Percentiles rank a stretch among this genome's conserved stretches.
These are phyloP conservation scores for Stephania yunnanensis DNA, from an alignment of 164 flowering plant genomes.

Conservation along the genomic window DNA sequence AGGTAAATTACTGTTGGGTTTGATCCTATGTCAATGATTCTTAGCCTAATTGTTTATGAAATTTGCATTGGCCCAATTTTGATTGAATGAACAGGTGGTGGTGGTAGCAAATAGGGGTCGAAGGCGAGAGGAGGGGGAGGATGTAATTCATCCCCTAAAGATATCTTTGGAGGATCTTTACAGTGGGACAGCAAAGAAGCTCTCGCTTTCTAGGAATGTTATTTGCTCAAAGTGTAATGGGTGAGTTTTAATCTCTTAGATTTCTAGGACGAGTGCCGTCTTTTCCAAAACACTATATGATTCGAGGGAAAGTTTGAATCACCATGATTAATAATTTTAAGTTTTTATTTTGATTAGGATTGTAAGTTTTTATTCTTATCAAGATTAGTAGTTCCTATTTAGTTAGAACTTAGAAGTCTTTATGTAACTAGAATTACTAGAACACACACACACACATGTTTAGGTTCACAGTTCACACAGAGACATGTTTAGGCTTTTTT, in stretches of 20 bases:
- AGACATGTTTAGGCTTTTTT: too few species aligned
- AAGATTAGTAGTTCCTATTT: too few species aligned
- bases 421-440: too few species aligned
- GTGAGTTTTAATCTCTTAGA: slow-evolving; percentile 25
- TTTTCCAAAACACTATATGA: too few species aligned
- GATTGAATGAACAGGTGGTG: slow-evolving; percentile 27
- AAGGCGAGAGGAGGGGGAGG: slow-evolving; percentile 59
- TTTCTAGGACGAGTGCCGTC: background rate
- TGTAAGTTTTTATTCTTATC: too few species aligned
- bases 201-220: slow-evolving; percentile 69
- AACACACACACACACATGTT: too few species aligned
- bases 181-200: slow-evolving; percentile 57
- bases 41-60: background rate
- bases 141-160: slow-evolving; percentile 62
- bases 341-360: too few species aligned
- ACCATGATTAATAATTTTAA: too few species aligned
- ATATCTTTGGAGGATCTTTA: slow-evolving; percentile 60
- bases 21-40: background rate
- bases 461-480: too few species aligned
- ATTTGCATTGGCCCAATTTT: background rate
- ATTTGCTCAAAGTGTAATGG: slow-evolving; percentile 82
- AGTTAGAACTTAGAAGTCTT: too few species aligned
- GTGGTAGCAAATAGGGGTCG: slow-evolving; percentile 55
- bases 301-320: too few species aligned
- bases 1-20: slow-evolving; percentile 20